Base-by-base conservation (phyloP, 805 yeast species). In the Starmerella apicola region DNA sequence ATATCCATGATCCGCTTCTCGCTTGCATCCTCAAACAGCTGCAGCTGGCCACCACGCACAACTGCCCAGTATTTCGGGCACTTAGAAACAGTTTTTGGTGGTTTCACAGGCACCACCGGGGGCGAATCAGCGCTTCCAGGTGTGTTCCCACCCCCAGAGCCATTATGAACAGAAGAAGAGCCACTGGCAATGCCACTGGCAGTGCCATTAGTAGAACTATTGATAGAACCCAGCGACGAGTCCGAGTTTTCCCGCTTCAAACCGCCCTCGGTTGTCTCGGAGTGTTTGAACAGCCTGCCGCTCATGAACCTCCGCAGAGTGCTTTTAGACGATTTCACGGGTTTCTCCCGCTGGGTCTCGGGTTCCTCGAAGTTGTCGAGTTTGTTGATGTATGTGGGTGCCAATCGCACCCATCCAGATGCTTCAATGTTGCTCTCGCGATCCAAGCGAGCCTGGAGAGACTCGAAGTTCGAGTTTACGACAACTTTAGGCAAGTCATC, bases 11-110 rank as follows among this genome's bases (percentile, higher is more conserved):
- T 78, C 56, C 76, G 75, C 53, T 66, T 69, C 34, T 39, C 67
- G 35, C 66, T 63, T 44, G 78, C 80, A 53, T 81, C 83, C 44
- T 74, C 73, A 61, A 82, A 88, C n/a, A 91, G 63, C 54, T 86
- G 83, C 39, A 91, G 60, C 54, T 85, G 85, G 0, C 95, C 94
- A 53, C 86, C 95, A 52, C 81, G 79, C 38, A 85, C 63, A 0
- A 81, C 59, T 3, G 63, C 64, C 52, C 50, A 62, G 47, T 54
- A 58, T 37, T 50, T 41, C 2, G 51, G 53, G 31, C 46, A 41
- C 32, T 49, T 39, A 16, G 49, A 27, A n/a, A 51, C 29, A 9
- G 45, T 34, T 23, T 37, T 36, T 16, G 43, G 43, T 23, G 22
- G 17, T 22, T 20, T 6, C 4, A 18, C 19, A n/a, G n/a, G n/a